Base-by-base conservation (phyloP, 2,329 filamentous ascomycete genomes). In the Fusarium fracticaudum region DNA sequence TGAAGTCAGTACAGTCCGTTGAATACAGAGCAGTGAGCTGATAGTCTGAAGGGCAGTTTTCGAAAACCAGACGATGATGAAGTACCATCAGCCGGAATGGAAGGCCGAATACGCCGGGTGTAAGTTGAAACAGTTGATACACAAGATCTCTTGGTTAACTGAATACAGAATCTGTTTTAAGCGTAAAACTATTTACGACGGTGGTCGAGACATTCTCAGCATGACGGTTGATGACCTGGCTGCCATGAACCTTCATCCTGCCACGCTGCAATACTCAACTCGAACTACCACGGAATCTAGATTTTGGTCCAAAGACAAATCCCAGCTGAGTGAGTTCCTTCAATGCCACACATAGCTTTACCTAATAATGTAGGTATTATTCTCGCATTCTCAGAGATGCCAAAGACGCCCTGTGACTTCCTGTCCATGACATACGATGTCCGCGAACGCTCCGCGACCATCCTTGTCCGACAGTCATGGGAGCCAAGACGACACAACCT, bases 391-490 rank as follows among this genome's bases (percentile, higher is more conserved):
- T 85, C 85, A 8, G 80, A 81, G 29, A 83, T 84, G 60, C 83
- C 85, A 29, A 83, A 82, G 48, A 84, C 85, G 0, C 85, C 85
- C 1, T 86, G 84, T 53, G 85, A 86, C 74, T 86, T 86, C 69
- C 77, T 86, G 15, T 86, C 84, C 47, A 84, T 86, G 83, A 83
- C 84, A 9, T 86, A 86, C 75, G 80, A 82, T 61, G 74, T 86
- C 41, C 75, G 79, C 14, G 81, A 80, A 13, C 81, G 81, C 26
- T 82, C 80, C 6, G 79, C 85, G 6, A 86, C 82, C 2, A 81
- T 85, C 26, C 74, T 86, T 12, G 80, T 86, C 43, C 81, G 85
- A 9, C 84, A 86, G 54, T 86, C 84, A 1, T 85, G 83, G 73
- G 82, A 85, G 64, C 82, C 84, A 4, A 75, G 82, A 18, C 79